Evolutionary conservation across 345 rosid species (phyloP), one percentile per base, ranked within the genome.

Genomic region (Erysimum cheiranthoides): DNA sequence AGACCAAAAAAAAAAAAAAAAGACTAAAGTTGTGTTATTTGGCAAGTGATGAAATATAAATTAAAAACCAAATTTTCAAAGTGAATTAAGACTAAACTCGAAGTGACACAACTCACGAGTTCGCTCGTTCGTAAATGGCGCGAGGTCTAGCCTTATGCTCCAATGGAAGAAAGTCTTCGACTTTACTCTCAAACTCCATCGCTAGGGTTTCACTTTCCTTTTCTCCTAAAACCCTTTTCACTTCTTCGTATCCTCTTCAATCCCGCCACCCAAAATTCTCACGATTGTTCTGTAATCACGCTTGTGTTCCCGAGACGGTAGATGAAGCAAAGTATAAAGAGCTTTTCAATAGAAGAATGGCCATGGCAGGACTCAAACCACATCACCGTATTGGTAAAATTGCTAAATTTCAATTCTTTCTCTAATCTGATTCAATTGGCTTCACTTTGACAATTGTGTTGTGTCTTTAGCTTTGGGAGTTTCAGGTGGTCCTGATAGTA

Each of bases 401-500:
- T 1, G 0, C 9, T 28, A 14, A 62, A 14, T 8, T 27, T 27
- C 16, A 12, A 6, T 11, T 61, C 66, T 17, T 21, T 40, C 8
- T 21, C 25, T 21, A 21, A 21, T 21, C 25, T 21, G 14, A 40
- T 62, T 27, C 51, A 40, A 28, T 53, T 53, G 59, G 59, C 5
- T 53, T 18, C 49, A 45, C 18, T 45, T 59, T 36, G 32, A 47
- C 9, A 25, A 35, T 31, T 40, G 34, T 32, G 34, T 50, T 57
- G 66, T 58, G 34, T 60, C 6, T 42, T 49, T 52, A 90, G 99
- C 99, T 43, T 70, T 95, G 71, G 97, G 96, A 50, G 97, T 94
- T 27, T 94, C 97, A 5, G 97, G 99, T 40, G 99, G 99, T 16
- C 97, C 97, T 54, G 99, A 92, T 80, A 90, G 96, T 80, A 92